Evolutionary conservation across 257 asterid genomes (phyloP).

Genomic region (Jacaranda copaia): DNA sequence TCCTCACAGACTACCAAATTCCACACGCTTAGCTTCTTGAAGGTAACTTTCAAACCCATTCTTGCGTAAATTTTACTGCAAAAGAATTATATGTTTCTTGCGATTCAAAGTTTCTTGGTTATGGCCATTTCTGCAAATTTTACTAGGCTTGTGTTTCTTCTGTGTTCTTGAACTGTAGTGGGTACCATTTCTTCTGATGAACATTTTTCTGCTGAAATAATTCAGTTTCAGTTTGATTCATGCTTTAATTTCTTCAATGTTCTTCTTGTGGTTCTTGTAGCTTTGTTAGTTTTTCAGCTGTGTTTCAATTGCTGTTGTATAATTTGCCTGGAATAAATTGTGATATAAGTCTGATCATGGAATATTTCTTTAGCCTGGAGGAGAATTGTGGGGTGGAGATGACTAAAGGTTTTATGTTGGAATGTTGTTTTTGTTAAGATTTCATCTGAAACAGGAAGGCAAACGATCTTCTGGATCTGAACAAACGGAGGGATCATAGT

Average conservation of each 20-base stretch:
- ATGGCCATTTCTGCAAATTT: background rate
- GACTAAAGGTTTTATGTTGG: background rate
- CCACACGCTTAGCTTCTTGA: constrained; percentile 14
- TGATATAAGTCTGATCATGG: background rate
- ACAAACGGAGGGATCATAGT: background rate
- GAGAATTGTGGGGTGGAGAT: background rate
- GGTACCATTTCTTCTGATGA: background rate
- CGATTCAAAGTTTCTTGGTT: background rate
- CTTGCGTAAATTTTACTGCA: background rate
- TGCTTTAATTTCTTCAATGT: background rate
- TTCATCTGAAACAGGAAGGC: background rate
- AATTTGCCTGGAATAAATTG: background rate
- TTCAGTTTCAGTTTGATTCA: background rate
- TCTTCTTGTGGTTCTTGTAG: background rate
- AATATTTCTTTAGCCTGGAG: background rate
- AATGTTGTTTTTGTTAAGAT: background rate
- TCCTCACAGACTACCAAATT: background rate
- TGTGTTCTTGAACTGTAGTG: background rate
- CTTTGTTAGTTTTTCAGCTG: background rate
- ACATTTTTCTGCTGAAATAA: background rate
- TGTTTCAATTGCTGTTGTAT: background rate
- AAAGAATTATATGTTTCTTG: background rate
- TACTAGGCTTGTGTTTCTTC: background rate
- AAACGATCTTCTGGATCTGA: background rate
- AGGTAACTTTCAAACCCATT: constrained; percentile 22